These are phyloP conservation scores for Coemansia sp. DNA, from an alignment of 192 early-diverging fungal species.

Conservation along the genomic window DNA sequence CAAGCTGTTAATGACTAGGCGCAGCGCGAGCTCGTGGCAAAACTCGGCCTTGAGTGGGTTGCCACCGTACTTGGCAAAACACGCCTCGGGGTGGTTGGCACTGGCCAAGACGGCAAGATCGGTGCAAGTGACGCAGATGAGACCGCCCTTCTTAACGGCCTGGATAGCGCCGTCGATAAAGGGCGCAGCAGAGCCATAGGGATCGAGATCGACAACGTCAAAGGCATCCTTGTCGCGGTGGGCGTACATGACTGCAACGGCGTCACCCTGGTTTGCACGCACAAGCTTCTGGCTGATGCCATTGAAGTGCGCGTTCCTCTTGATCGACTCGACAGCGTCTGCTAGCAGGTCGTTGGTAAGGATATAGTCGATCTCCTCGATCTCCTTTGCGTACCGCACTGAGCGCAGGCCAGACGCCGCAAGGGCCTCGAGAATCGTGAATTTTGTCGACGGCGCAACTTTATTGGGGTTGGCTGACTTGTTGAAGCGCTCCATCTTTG, in stretches of 20 bases:
- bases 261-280: constrained; percentile 83
- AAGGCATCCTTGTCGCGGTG: constrained; percentile 65
- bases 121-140: constrained; percentile 98
- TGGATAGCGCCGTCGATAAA: constrained; percentile 96
- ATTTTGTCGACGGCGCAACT: constrained; percentile 22
- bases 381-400: constrained; percentile 96
- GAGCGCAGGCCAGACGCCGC: constrained; percentile 94
- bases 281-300: constrained; percentile 73
- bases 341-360: constrained; percentile 89
- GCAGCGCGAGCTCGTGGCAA: constrained; percentile 95
- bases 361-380: constrained; percentile 76
- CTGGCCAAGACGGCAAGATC: constrained; percentile 95
- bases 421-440: constrained; percentile 89
- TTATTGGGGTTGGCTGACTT: constrained; percentile 59
- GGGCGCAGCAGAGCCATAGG: constrained; percentile 94
- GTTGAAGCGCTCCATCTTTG: constrained; percentile 59
- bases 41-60: constrained; percentile 86
- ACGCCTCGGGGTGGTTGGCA: constrained; percentile 83
- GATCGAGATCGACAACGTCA: constrained; percentile 94
- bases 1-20: constrained; percentile 83
- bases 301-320: constrained; percentile 85
- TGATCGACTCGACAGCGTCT: constrained; percentile 90
- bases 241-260: constrained; percentile 73
- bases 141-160: constrained; percentile 86
- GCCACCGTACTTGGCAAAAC: constrained; percentile 95